These are phyloP conservation scores for Luffa acutangula DNA, from an alignment of 306 rosid genomes.

Conservation along the genomic window DNA sequence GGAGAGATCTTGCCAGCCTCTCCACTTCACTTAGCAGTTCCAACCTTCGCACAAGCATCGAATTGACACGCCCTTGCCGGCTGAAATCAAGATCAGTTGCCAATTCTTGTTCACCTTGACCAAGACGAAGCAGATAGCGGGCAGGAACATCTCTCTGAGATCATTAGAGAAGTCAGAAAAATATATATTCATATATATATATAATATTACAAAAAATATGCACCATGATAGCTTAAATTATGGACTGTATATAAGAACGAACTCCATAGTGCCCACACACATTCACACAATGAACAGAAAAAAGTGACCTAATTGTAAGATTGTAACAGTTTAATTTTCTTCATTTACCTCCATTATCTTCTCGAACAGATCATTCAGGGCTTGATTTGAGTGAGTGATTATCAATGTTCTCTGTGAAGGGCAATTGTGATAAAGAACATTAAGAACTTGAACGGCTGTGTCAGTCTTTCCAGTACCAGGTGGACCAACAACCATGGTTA, in stretches of 20 bases:
- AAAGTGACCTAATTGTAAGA: neutral
- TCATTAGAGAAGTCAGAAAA: neutral
- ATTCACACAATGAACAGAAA: neutral
- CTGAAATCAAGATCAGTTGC: conserved; percentile 99
- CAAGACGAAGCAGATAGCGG: conserved; percentile 97
- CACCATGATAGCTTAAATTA: neutral
- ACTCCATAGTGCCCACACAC: neutral
- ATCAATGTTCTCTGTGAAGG: conserved; percentile 95
- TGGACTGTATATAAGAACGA: neutral
- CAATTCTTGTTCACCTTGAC: conserved; percentile 98
- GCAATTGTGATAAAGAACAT: conserved; percentile 94
- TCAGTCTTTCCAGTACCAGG: conserved; percentile 99
- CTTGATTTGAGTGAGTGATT: conserved; percentile 96
- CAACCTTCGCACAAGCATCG: conserved; percentile 85
- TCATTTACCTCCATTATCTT: conserved; percentile 80
- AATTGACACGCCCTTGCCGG: conserved; percentile 96
- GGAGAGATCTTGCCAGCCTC: conserved; percentile 93
- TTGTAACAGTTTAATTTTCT: neutral
- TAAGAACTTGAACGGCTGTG: conserved; percentile 94
- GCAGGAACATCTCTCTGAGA: conserved; percentile 97
- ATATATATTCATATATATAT: neutral
- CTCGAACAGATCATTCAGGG: conserved; percentile 91
- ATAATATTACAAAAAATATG: neutral
- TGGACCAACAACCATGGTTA: conserved; percentile 98
- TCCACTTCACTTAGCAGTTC: conserved; percentile 90